phyloP scores from a whole-genome alignment of 1,284 basidiomycete species.

The Trametes sp. region DNA sequence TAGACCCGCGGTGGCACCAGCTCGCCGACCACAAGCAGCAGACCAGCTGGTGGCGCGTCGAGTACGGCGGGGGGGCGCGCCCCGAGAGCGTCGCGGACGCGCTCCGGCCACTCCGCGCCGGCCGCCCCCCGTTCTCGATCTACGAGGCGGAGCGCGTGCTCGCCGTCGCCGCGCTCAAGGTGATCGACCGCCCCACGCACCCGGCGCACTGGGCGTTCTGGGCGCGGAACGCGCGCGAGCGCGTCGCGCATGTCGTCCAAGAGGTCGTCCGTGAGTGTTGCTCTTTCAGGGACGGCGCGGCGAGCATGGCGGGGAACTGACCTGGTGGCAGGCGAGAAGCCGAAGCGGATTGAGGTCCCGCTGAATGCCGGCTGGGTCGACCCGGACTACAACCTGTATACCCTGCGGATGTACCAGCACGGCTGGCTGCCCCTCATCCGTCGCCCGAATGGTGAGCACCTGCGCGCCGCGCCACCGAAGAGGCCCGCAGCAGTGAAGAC shows the following conservation, averaged over 20 bases:
- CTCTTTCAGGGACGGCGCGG: neutral
- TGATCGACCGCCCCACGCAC: constrained; percentile 22
- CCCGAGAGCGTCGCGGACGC: constrained; percentile 13
- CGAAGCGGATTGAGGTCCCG: constrained; percentile 4
- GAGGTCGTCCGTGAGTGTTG: constrained; percentile 15
- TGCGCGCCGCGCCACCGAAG: neutral
- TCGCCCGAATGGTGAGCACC: neutral
- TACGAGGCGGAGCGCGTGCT: constrained; percentile 29
- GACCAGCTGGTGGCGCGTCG: constrained; percentile 20
- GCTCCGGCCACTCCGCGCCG: neutral
- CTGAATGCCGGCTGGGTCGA: constrained; percentile 6
- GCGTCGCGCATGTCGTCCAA: constrained; percentile 22
- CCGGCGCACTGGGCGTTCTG: constrained; percentile 37
- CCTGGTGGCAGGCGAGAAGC: constrained; percentile 1
- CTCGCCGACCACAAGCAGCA: neutral
- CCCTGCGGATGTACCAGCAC: constrained; percentile 5
- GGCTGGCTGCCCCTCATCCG: neutral
- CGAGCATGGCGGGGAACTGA: neutral
- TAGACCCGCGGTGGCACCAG: constrained; percentile 5
- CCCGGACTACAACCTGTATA: constrained; percentile 7
- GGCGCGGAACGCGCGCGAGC: constrained; percentile 19
- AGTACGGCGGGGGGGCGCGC: constrained; percentile 15
- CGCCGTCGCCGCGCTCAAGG: constrained; percentile 34
- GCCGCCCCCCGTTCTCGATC: neutral
- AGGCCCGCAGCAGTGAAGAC: neutral